Evolutionary conservation across 2,329 filamentous ascomycete species (phyloP), one percentile per base, ranked within the genome.

Genomic region (Cytospora paraplurivora): DNA sequence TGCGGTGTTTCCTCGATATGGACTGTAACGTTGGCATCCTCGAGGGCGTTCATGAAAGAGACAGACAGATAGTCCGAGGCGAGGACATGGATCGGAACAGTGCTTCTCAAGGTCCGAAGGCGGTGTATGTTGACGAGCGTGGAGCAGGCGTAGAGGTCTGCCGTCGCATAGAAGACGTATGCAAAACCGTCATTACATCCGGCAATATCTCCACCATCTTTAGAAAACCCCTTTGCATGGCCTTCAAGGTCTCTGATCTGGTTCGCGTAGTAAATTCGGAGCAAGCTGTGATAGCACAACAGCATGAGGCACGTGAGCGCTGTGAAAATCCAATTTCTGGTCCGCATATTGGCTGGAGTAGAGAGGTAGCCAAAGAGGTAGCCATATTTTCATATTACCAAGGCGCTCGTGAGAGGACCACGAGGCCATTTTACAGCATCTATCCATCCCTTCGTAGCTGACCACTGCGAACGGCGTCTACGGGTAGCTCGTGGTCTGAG

Each of bases 111-210:
- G 3, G 19, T 21, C 13, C 8, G 19, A 7, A 61, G 19, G 27
- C 54, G 38, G 32, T 55, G 38, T 4, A 61, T 61, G 19, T 55
- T 61, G 38, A 61, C 59, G 7, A 61, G 59, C 8, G 59, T 44
- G 8, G 59, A 55, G 19, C 59, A 61, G 41, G 51, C 59, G 32
- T 61, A 61, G 4, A 52, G 13, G 5, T 5, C 17, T 7, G 51
- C 53, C 4, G 59, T 61, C 10, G 51, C 59, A 32, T 61, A 50
- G 11, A 61, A 55, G 10, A 61, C 41, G 17, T 55, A 50, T 11
- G 51, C 38, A 17, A 61, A 61, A 4, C 51, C 41, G 5, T 15
- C 1, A 4, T 33, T 21, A 7, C n/a, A 33, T 33, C 51, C 41
- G 5, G 19, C 0, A 7, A 21, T 21, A 7, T 32, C 41, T 33